phyloP scores from a whole-genome alignment of 2,329 filamentous ascomycete genomes.

The Colletotrichum salicis region DNA sequence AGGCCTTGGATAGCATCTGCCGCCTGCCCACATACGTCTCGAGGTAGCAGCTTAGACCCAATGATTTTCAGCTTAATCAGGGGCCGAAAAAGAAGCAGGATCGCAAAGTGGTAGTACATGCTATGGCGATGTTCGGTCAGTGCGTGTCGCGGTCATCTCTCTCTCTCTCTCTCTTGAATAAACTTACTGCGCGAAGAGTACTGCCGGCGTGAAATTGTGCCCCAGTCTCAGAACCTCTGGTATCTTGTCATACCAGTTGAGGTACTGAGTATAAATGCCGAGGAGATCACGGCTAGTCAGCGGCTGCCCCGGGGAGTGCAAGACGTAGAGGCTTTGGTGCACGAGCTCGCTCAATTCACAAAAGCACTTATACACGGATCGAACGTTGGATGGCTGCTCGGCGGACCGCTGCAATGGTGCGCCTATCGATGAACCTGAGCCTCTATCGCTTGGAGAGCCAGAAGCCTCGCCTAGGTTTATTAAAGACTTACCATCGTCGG shows the following conservation, averaged over 20 bases:
- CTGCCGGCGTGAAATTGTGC: slow-evolving; percentile 77
- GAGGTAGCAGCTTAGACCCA: slow-evolving; percentile 70
- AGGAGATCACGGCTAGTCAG: slow-evolving; percentile 73
- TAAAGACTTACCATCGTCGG: slow-evolving; percentile 61
- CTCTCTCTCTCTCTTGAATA: background rate
- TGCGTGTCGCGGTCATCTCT: background rate
- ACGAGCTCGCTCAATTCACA: slow-evolving; percentile 79
- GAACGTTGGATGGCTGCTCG: slow-evolving; percentile 74
- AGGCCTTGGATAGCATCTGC: slow-evolving; percentile 69
- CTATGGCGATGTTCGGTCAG: slow-evolving; percentile 46
- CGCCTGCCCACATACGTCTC: slow-evolving; percentile 72
- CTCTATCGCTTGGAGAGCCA: slow-evolving; percentile 17
- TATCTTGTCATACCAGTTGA: slow-evolving; percentile 77
- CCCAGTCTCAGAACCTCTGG: slow-evolving; percentile 72
- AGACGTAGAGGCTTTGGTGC: slow-evolving; percentile 75
- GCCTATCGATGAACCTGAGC: slow-evolving; percentile 47
- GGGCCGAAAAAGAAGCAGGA: slow-evolving; percentile 79
- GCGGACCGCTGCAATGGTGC: slow-evolving; percentile 64
- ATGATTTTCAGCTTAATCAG: slow-evolving; percentile 74
- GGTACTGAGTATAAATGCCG: slow-evolving; percentile 73
- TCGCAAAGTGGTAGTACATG: slow-evolving; percentile 77
- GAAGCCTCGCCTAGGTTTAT: background rate
- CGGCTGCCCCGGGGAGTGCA: slow-evolving; percentile 76
- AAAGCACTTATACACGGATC: slow-evolving; percentile 75
- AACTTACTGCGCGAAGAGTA: slow-evolving; percentile 79